Evolutionary conservation across 805 yeast genomes (phyloP).

Genomic region (Nakazawaea pomicola): DNA sequence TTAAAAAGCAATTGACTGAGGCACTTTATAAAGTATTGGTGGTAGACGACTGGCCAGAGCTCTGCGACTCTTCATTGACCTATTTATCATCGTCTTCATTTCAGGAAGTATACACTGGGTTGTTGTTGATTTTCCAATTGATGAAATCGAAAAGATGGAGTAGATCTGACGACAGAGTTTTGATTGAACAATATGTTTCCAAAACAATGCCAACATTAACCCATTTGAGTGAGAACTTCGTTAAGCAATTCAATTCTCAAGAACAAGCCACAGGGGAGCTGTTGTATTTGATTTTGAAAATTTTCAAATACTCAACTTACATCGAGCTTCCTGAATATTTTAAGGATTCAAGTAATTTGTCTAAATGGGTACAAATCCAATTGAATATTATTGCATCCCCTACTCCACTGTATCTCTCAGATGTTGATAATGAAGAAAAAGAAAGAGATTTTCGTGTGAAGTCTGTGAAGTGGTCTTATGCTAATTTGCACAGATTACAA

Average conservation of each 20-base stretch:
- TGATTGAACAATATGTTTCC: slow-evolving; percentile 48
- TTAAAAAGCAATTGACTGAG: slow-evolving; percentile 53
- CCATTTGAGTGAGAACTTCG: slow-evolving; percentile 42
- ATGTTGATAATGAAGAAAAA: slow-evolving; percentile 41
- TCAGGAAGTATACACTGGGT: slow-evolving; percentile 53
- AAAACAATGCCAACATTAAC: slow-evolving; percentile 63
- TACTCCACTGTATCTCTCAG: slow-evolving; percentile 42
- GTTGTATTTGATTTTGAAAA: slow-evolving; percentile 65
- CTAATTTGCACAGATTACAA: slow-evolving; percentile 65
- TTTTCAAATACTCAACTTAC: slow-evolving; percentile 71
- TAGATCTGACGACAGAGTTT: slow-evolving; percentile 43
- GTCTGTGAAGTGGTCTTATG: slow-evolving; percentile 81
- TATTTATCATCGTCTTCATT: slow-evolving; percentile 41
- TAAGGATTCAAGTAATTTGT: slow-evolving; percentile 40
- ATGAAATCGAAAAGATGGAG: slow-evolving; percentile 69
- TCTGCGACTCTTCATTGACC: slow-evolving; percentile 40
- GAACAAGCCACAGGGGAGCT: slow-evolving; percentile 46
- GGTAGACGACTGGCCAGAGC: slow-evolving; percentile 49
- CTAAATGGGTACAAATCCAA: slow-evolving; percentile 69
- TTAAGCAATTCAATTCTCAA: slow-evolving; percentile 18
- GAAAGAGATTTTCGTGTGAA: slow-evolving; percentile 51
- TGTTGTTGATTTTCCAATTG: slow-evolving; percentile 66
- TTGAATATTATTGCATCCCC: slow-evolving; percentile 52
- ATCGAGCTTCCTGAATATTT: slow-evolving; percentile 65
- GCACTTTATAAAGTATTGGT: slow-evolving; percentile 51